Percentiles rank a stretch among this genome's conserved stretches.
Conservation (phyloP, 139 green algal species). For the Tetradesmus lagerheimii region DNA sequence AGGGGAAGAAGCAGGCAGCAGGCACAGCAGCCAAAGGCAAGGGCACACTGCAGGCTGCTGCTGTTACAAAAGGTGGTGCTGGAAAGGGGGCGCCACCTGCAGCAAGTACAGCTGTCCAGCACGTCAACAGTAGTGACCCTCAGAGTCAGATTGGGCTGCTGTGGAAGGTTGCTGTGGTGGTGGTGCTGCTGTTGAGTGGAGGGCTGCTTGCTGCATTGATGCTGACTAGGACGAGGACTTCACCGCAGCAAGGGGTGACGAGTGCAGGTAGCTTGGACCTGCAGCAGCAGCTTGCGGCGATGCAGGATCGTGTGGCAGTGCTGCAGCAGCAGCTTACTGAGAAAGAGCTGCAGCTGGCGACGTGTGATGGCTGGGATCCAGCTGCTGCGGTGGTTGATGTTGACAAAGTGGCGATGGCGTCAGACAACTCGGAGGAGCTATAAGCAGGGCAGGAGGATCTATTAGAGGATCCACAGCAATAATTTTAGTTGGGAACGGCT, state of each 20-base stretch:
- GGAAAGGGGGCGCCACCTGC: not conserved
- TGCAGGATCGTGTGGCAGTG: not conserved
- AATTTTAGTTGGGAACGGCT: too few relatives aligned
- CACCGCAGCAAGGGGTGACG: not conserved
- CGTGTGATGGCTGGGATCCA: not conserved
- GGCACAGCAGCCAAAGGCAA: not conserved
- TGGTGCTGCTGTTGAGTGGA: not conserved
- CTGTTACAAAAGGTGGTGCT: not conserved
- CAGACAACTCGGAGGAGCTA: not conserved
- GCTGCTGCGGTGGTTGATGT: not conserved
- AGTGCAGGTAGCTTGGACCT: not conserved
- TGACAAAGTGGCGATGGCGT: not conserved
- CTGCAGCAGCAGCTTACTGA: conserved; percentile 37
- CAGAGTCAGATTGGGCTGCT: not conserved
- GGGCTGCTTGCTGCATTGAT: not conserved
- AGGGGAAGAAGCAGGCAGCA: conserved; percentile 6
- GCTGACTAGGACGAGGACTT: not conserved
- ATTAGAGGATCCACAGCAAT: not conserved
- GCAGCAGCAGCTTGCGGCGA: conserved; percentile 7
- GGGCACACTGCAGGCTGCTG: not conserved
- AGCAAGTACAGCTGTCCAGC: not conserved
- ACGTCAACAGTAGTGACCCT: not conserved
- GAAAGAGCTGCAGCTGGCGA: not conserved
- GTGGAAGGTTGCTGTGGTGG: not conserved
- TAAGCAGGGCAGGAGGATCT: not conserved